Base-by-base conservation (phyloP, 1,284 basidiomycete genomes). In the Thecaphora thlaspeos region DNA sequence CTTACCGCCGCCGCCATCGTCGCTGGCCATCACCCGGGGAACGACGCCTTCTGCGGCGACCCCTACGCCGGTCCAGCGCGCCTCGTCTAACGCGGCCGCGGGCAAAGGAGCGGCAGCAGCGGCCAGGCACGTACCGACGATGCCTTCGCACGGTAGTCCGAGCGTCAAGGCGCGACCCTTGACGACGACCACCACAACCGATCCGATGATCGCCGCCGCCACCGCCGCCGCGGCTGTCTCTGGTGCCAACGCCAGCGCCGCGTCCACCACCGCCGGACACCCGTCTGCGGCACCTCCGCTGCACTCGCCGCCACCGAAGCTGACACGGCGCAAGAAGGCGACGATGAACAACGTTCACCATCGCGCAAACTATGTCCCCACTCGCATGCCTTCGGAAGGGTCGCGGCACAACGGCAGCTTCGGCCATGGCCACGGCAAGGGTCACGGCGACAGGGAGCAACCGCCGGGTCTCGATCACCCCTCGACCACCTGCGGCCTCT, bases 291-390 rank as follows among this genome's bases (percentile, higher is more conserved):
- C 18, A 10, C 45, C 45, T 9, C 46, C 28, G 8, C 46, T 22
- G n/a, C 50, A 47, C n/a, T 18, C 49, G n/a, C n/a, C 26, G 12
- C 45, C 43, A 36, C 46, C 40, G 26, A 62, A 48, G 45, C 46
- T 55, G 28, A 46, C 42, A 71, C 74, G 67, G 62, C 70, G 51
- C 56, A 71, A 23, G 63, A 73, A 59, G 73, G 76, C 76, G n/a
- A 78, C 71, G 39, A 75, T 73, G 32, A 68, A 74, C 48, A 78
- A 79, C 41, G 51, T 71, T 10, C 77, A 79, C 30, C 77, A 79
- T 38, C 69, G 72, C 40, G 70, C 74, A 51, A 78, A 77, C 43
- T 72, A 75, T 34, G 54, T 74, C 17, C 66, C 72, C 5, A 72
- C 73, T 1, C 58, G 77, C 17, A 40, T 70, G 3, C 70, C 72